phyloP scores from a whole-genome alignment of 192 early-diverging fungal species.

The Dissophora globulifera region DNA sequence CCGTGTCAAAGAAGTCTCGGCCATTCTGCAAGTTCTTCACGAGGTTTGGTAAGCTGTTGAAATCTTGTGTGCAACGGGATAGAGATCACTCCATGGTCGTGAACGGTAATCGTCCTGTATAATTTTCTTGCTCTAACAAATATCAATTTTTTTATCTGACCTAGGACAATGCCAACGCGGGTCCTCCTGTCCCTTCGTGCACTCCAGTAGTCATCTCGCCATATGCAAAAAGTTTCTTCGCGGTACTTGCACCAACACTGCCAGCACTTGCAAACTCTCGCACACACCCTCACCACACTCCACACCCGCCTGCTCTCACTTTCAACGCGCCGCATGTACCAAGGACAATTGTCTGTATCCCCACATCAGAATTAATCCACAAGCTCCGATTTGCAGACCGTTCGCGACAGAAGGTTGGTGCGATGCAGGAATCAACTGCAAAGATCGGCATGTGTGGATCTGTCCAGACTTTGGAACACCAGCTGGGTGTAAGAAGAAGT shows the following conservation, averaged over 20 bases:
- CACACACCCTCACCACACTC: constrained; percentile 66
- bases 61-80: too few species aligned
- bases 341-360: constrained; percentile 65
- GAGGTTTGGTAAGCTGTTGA: constrained; percentile 41
- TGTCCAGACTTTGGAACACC: constrained; percentile 77
- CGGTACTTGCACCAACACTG: constrained; percentile 56
- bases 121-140: background rate
- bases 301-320: constrained; percentile 72
- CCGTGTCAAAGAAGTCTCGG: constrained; percentile 9
- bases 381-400: constrained; percentile 69
- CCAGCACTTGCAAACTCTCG: constrained; percentile 56
- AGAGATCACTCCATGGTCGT: too few species aligned
- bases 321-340: constrained; percentile 68
- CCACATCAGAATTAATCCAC: constrained; percentile 65
- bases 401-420: constrained; percentile 76
- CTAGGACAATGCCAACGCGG: constrained; percentile 54
- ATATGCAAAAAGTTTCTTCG: constrained; percentile 63
- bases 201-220: constrained; percentile 60
- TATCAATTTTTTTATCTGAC: background rate
- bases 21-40: constrained; percentile 47
- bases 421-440: constrained; percentile 62
- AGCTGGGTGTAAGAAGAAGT: constrained; percentile 66
- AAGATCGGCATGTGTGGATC: constrained; percentile 71
- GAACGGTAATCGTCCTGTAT: too few species aligned
- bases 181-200: constrained; percentile 55